phyloP scores from a whole-genome alignment of 768 basidiomycete species.

The Pholiota conissans region DNA sequence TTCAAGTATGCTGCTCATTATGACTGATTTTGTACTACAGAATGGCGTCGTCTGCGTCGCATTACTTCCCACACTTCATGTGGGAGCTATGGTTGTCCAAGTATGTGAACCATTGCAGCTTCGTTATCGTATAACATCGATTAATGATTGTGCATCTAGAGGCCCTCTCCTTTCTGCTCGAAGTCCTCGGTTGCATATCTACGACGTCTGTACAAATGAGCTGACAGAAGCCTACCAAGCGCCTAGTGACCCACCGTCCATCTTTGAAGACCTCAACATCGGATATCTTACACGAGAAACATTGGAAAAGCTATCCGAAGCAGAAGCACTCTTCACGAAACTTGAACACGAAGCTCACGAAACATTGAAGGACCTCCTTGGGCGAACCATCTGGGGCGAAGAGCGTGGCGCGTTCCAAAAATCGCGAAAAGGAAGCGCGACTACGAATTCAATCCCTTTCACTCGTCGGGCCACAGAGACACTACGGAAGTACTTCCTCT shows the following conservation, averaged over 20 bases:
- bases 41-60: neutral
- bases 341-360: conserved; percentile 44
- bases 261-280: conserved; percentile 45
- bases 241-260: conserved; percentile 27
- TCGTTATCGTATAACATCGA: neutral
- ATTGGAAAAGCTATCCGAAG: conserved; percentile 34
- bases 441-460: conserved; percentile 25
- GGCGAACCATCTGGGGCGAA: conserved; percentile 28
- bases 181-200: conserved; percentile 46
- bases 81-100: conserved; percentile 41
- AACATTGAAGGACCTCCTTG: conserved; percentile 35
- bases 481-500: conserved; percentile 52
- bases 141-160: conserved; percentile 5
- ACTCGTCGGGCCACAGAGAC: conserved; percentile 30
- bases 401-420: conserved; percentile 15
- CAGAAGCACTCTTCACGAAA: conserved; percentile 40
- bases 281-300: conserved; percentile 35
- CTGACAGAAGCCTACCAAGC: conserved; percentile 44
- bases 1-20: neutral
- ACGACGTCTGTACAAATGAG: conserved; percentile 52
- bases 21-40: neutral
- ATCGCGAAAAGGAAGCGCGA: neutral
- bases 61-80: conserved; percentile 9
- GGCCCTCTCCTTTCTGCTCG: conserved; percentile 26
- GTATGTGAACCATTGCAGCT: conserved; percentile 20